Percentiles rank a stretch among this genome's conserved stretches.
Conservation (phyloP, 352 stramenopile species). For the Phytopythium sindhum region DNA sequence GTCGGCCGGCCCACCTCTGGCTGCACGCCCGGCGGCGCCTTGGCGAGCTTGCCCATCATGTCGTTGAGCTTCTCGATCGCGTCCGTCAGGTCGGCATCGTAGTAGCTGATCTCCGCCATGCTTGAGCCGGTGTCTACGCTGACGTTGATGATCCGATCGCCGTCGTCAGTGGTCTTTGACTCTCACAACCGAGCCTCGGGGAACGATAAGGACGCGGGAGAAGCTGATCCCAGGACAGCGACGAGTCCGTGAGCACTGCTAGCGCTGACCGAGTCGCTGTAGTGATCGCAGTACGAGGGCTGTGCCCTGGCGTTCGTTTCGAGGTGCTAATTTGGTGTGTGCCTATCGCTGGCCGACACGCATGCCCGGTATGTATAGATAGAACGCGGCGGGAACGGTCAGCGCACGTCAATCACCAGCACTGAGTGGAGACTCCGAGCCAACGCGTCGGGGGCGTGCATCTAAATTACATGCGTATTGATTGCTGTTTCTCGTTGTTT, state of each 20-base stretch:
- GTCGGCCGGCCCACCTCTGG: slow-evolving; percentile 41
- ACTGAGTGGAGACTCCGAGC: not conserved
- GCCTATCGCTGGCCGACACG: not conserved
- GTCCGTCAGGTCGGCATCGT: slow-evolving; percentile 81
- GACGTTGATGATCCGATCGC: no score
- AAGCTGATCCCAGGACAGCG: no score
- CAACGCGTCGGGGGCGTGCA: not conserved
- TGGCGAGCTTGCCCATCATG: slow-evolving; percentile 80
- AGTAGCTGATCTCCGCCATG: slow-evolving; percentile 89
- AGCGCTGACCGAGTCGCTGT: not conserved
- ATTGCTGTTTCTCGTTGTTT: not conserved
- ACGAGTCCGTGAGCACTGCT: no score
- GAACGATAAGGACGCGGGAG: no score
- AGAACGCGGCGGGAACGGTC: not conserved
- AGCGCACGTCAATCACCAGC: not conserved
- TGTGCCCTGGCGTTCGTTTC: not conserved
- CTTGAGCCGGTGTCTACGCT: no score
- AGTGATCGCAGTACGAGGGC: not conserved
- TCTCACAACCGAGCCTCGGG: no score
- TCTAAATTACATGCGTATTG: slow-evolving; percentile 6
- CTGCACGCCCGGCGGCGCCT: slow-evolving; percentile 65
- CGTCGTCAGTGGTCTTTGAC: no score
- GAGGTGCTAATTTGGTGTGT: not conserved
- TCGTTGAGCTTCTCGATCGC: slow-evolving; percentile 83
- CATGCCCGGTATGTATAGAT: not conserved